Evolutionary conservation across 2,329 filamentous ascomycete species (phyloP).

Genomic region (Periconia sp.): DNA sequence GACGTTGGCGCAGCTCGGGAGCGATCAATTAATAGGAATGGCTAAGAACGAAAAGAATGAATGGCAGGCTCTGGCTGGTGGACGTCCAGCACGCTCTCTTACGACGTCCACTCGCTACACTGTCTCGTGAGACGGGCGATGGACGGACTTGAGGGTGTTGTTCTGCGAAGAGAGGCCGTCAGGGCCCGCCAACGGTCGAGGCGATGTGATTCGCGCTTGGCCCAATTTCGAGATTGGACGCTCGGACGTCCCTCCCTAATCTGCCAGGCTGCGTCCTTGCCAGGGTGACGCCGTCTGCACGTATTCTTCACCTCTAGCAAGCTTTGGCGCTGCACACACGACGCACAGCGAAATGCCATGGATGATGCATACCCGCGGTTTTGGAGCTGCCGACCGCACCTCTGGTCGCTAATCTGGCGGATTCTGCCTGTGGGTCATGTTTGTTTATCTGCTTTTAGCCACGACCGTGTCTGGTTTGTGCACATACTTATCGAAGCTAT

Average conservation of each 20-base stretch:
- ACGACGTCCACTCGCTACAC: constrained; percentile 5
- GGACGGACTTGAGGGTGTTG: constrained; percentile 23
- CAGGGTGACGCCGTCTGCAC: no score
- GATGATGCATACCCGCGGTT: no score
- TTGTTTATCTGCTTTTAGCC: no score
- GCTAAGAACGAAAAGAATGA: constrained; percentile 27
- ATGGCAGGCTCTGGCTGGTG: constrained; percentile 20
- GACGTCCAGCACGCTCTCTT: constrained; percentile 13
- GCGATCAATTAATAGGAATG: constrained; percentile 25
- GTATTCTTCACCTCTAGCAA: no score
- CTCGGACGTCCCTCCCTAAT: constrained; percentile 22
- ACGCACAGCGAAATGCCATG: no score
- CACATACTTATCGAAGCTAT: no score
- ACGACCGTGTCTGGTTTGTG: no score
- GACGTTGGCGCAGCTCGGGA: constrained; percentile 31
- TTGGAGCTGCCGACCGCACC: no score
- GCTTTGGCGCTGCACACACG: no score
- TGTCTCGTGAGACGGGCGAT: constrained; percentile 23
- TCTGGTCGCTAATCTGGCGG: no score
- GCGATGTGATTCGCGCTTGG: constrained; percentile 33
- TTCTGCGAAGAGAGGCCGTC: constrained; percentile 24
- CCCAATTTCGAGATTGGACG: constrained; percentile 11
- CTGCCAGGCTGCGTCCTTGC: no score
- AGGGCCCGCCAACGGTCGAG: constrained; percentile 12
- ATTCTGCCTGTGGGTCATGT: no score